Evolutionary conservation across 371 early-diverging fungal genomes (phyloP).

Genomic region (Apophysomyces elegans): DNA sequence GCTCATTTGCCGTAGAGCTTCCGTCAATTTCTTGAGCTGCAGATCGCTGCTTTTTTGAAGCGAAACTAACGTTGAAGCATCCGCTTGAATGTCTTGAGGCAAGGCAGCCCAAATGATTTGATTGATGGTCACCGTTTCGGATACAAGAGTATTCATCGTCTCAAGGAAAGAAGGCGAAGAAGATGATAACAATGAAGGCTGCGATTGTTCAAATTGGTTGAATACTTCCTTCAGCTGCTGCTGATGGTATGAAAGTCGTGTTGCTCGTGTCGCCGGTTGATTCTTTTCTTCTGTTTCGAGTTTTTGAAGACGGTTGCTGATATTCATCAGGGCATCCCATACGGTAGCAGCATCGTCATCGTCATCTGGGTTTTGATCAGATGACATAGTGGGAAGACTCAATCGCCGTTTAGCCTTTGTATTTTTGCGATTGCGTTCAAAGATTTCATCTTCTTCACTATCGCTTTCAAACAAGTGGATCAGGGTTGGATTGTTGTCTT

Average conservation of each 20-base stretch:
- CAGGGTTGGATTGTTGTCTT: neutral
- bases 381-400: slow-evolving; percentile 13
- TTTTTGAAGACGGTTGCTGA: slow-evolving; percentile 19
- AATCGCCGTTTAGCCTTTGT: slow-evolving; percentile 9
- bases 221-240: slow-evolving; percentile 19
- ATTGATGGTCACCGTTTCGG: slow-evolving; percentile 23
- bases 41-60: slow-evolving; percentile 27
- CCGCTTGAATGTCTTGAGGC: slow-evolving; percentile 19
- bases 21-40: slow-evolving; percentile 20
- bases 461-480: neutral
- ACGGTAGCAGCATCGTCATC: neutral
- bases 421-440: neutral
- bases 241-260: slow-evolving; percentile 12
- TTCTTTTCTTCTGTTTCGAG: slow-evolving; percentile 18
- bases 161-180: slow-evolving; percentile 1
- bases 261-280: neutral
- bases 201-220: slow-evolving; percentile 19
- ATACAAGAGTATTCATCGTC: slow-evolving; percentile 18
- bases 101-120: slow-evolving; percentile 23
- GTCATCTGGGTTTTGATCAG: neutral
- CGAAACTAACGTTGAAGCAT: slow-evolving; percentile 20
- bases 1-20: slow-evolving; percentile 15
- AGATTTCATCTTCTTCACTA: neutral
- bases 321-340: slow-evolving; percentile 17
- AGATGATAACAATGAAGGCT: neutral